Conservation (phyloP, 2,329 filamentous ascomycete genomes). For the Paecilomyces niveus region DNA sequence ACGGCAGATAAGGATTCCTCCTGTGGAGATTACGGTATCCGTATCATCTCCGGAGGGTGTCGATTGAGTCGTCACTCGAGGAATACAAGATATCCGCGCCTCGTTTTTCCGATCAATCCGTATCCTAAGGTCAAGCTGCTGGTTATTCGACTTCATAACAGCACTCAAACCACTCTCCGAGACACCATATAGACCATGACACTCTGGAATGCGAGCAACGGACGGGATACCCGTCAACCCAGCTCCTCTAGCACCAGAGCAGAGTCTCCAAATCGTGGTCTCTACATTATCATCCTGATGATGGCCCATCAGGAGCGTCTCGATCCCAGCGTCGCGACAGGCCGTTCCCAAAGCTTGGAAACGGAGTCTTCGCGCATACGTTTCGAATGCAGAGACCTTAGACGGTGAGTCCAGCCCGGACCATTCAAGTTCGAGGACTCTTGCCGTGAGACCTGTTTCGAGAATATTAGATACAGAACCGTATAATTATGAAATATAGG, state of each 20-base stretch:
- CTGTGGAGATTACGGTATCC: constrained; percentile 18
- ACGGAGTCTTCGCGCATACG: constrained; percentile 63
- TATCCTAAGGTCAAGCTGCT: neutral
- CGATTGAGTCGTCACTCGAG: neutral
- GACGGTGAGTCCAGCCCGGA: constrained; percentile 27
- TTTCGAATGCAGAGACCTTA: constrained; percentile 63
- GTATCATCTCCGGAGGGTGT: neutral
- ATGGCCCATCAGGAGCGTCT: constrained; percentile 69
- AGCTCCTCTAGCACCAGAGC: constrained; percentile 58
- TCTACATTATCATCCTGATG: constrained; percentile 89
- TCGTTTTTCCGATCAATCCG: neutral
- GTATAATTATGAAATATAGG: neutral
- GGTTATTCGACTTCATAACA: constrained; percentile 19
- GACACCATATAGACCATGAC: constrained; percentile 64
- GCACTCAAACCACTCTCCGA: constrained; percentile 56
- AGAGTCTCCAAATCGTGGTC: constrained; percentile 73
- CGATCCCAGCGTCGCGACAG: constrained; percentile 48
- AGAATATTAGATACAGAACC: neutral
- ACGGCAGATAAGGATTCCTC: constrained; percentile 29
- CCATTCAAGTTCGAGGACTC: constrained; percentile 48
- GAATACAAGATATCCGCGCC: neutral
- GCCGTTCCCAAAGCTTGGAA: constrained; percentile 63
- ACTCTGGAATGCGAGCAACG: constrained; percentile 71
- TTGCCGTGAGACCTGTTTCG: constrained; percentile 23
- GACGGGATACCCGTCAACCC: constrained; percentile 65